A percentile compares a stretch with the other conserved stretches of the same genome.
These are phyloP conservation scores for Eucalyptus pauciflora DNA, from an alignment of 345 rosid genomes.

Conservation along the genomic window DNA sequence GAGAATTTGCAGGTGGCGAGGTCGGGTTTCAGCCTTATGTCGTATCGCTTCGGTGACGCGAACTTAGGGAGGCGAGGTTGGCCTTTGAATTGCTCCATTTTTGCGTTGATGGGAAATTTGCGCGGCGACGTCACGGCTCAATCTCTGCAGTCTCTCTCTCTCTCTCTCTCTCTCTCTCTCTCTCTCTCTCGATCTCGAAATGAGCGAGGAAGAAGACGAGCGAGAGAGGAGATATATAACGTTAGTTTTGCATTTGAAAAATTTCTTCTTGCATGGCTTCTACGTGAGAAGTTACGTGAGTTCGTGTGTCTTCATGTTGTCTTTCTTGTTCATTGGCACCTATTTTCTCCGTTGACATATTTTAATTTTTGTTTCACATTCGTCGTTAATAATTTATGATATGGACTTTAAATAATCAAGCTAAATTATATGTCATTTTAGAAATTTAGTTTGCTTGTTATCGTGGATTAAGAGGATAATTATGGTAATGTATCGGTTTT, in stretches of 20 bases:
- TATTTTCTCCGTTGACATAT: not conserved
- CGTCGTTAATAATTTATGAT: not conserved
- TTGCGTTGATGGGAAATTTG: not conserved
- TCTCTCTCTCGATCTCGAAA: not conserved
- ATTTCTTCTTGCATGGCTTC: not conserved
- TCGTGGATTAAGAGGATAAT: not conserved
- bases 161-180: not conserved
- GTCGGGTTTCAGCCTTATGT: conserved; percentile 66
- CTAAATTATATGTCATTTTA: not conserved
- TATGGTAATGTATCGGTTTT: not conserved
- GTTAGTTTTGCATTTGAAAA: not conserved
- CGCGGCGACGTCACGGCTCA: not conserved
- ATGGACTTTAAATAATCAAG: not conserved
- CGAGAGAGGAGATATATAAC: not conserved
- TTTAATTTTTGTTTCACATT: not conserved
- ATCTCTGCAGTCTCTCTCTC: not conserved
- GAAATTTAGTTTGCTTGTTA: not conserved
- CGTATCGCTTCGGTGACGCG: conserved; percentile 75
- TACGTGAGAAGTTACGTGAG: not conserved
- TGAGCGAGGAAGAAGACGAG: not conserved
- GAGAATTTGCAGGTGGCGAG: conserved; percentile 57
- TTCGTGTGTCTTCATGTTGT: not conserved
- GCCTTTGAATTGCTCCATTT: conserved; percentile 68
- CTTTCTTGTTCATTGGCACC: not conserved
- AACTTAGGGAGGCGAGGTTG: conserved; percentile 87